Base-by-base conservation (phyloP, 83 land plant species). In the Picea abies region DNA sequence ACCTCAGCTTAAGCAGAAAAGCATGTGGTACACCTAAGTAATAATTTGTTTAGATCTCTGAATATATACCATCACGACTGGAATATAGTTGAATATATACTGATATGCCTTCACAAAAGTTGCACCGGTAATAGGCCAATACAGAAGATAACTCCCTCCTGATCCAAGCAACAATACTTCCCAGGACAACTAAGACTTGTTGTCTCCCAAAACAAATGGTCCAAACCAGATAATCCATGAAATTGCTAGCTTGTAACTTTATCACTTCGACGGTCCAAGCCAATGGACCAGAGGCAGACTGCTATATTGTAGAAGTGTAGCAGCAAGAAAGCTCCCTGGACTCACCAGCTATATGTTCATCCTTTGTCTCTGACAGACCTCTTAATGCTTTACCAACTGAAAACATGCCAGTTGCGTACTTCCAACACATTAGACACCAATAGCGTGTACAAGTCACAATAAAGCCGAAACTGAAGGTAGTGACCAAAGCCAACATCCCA, bases 211-310 rank as follows among this genome's bases (percentile, higher is more conserved):
- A 77, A 77, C 61, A 77, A 49, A 77, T 77, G 79, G 79, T 56
- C 61, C 56, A 58, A 77, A 77, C 79, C 79, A 77, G 79, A 77
- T 77, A 77, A 77, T 58, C 79, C 63, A 52, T 77, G 37, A 23
- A 77, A 25, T 58, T 58, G 60, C 79, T 58, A 77, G 63, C 63
- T 77, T 77, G 29, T 77, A 56, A 58, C 17, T 77, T 77, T 77
- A 77, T 77, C 62, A 58, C 79, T 77, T 77, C 63, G 79, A 77
- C 79, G 11, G 62, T 77, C 79, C 79, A 77, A 77, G 79, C 79
- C 63, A 11, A 25, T 77, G 62, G 79, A 52, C 79, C 79, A 77
- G 79, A 77, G 19, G 37, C 47, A 56, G 79, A 77, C 79, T 52
- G 62, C 79, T 37, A 63, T 25, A 77, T 15, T 17, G 47, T 56